Evolutionary conservation across 176 grass and related monocot species (phyloP), one percentile per base, ranked within the genome.

Genomic region (Cenchrus americanus): DNA sequence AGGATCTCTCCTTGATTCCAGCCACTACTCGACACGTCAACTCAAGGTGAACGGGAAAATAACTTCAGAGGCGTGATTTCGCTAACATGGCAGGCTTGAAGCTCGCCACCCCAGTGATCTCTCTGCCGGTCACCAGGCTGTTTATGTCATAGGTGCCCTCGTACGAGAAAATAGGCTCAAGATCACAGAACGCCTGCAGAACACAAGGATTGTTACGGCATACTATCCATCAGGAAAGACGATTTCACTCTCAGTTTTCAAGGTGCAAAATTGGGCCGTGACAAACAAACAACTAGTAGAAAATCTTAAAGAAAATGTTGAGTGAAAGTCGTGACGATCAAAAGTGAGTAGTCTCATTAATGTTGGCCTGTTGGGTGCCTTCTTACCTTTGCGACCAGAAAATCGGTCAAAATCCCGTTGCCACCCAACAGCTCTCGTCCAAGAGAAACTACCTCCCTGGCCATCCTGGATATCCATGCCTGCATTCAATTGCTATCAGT

Each of bases 101-200:
- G 85, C 94, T 97, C 0, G 87, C 80, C 4, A 97, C 90, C 43
- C 27, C 87, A 0, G 92, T 94, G 70, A 97, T 92, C 55, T 97
- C 92, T 87, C 94, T 87, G 41, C 89, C 92, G 11, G 92, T 82
- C 76, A 97, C 90, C 72, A 97, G 69, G 80, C 67, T 84, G 88
- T 97, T 97, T 22, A 97, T 88, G 26, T 97, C 94, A 26, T 94
- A 97, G 44, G 94, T 94, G 52, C 92, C 94, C 80, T 97, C 94
- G 5, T 92, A 97, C 1, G 92, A 79, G 80, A 84, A 97, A 37
- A 97, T 87, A 6, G 94, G 89, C 68, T 94, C 91, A 43, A 94
- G 19, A 75, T 97, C 94, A 55, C 91, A 94, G 42, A 97, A 97
- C 34, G 94, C 91, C 94, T 92, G 79, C 34, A 72, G 34, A 34